Percentiles rank a stretch among this genome's conserved stretches.
phyloP scores from a whole-genome alignment of 2,329 filamentous ascomycete genomes.

The Ceratocystis alfenasii region DNA sequence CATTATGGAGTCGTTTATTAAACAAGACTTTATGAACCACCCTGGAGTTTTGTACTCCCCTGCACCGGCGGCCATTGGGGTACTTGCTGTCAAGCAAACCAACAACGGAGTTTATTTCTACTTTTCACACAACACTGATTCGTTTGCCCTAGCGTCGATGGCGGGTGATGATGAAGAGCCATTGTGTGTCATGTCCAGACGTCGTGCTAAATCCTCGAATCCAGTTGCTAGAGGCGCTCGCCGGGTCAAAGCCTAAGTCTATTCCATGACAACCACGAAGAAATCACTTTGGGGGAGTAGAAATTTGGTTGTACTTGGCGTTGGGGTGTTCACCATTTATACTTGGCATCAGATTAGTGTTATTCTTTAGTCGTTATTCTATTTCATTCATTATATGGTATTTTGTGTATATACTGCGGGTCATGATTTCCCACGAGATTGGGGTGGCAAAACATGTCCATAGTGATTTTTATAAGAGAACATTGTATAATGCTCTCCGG shows the following conservation, averaged over 20 bases:
- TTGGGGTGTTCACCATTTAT: constrained; percentile 4
- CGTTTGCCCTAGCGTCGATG: constrained; percentile 79
- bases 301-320: background rate
- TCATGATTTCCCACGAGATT: background rate
- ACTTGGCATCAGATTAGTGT: background rate
- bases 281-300: background rate
- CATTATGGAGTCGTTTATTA: constrained; percentile 62
- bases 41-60: constrained; percentile 70
- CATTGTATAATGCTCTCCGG: too few relatives aligned
- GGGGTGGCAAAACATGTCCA: background rate
- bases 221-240: constrained; percentile 43
- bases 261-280: constrained; percentile 26
- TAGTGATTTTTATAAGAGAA: background rate
- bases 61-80: constrained; percentile 77
- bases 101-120: constrained; percentile 67
- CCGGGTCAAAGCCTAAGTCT: constrained; percentile 29
- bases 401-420: background rate
- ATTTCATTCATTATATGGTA: background rate
- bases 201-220: constrained; percentile 47
- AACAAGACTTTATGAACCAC: constrained; percentile 85
- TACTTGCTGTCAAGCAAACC: constrained; percentile 81
- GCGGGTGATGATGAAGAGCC: constrained; percentile 63
- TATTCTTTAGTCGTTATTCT: constrained; percentile 9
- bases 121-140: constrained; percentile 94
- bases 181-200: constrained; percentile 58